Conservation (phyloP, 73 alveolate genomes). For the Loxodes magnus region DNA sequence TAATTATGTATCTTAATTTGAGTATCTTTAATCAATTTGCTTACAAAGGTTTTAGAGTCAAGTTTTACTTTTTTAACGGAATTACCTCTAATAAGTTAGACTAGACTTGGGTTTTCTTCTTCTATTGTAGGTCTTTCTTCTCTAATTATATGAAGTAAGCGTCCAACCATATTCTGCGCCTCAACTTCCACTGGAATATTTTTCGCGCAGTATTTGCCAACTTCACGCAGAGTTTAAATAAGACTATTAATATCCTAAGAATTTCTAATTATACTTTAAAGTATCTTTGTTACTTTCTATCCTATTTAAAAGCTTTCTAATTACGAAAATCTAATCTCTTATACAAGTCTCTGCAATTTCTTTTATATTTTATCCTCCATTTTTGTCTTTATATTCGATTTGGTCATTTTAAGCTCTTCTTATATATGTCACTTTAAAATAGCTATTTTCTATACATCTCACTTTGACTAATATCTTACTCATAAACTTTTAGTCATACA, state of each 20-base stretch:
- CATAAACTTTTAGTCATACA: no score
- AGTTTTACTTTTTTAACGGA: conserved; percentile 15
- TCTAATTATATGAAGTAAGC: conserved; percentile 62
- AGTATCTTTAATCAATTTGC: conserved; percentile 27
- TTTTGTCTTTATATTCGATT: no score
- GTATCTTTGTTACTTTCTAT: neutral
- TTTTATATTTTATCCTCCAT: no score
- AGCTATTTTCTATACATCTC: no score
- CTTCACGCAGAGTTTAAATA: neutral
- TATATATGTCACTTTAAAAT: no score
- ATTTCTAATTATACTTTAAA: neutral
- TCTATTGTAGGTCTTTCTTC: conserved; percentile 52
- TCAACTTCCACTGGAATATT: conserved; percentile 21
- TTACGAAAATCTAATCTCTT: neutral
- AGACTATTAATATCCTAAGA: neutral
- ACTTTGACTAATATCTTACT: no score
- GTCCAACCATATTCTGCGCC: conserved; percentile 61
- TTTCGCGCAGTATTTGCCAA: neutral
- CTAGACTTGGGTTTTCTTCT: conserved; percentile 17
- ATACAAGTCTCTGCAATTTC: neutral
- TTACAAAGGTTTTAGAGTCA: conserved; percentile 17
- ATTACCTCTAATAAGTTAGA: conserved; percentile 5
- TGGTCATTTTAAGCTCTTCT: no score
- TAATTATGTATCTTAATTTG: conserved; percentile 25
- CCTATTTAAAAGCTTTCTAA: neutral